Conservation (phyloP, 1,284 basidiomycete genomes). For the Vanrija sp. region DNA sequence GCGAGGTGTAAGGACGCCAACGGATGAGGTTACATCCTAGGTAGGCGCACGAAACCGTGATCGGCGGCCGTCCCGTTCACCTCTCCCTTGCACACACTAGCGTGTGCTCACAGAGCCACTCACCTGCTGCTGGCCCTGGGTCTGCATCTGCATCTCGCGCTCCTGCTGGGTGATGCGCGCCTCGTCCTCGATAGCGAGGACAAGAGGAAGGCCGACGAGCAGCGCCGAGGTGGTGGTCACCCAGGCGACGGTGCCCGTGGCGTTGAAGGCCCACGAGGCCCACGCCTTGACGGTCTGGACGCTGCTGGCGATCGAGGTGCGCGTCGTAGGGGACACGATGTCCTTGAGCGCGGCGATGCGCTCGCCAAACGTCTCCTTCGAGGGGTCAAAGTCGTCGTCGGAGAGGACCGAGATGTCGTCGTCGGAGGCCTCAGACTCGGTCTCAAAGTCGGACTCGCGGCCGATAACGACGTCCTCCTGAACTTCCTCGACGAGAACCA, state of each 20-base stretch:
- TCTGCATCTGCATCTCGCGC: constrained; percentile 88
- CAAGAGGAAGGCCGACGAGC: constrained; percentile 87
- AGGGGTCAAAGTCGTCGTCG: constrained; percentile 34
- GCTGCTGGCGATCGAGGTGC: constrained; percentile 65
- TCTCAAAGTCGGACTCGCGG: constrained; percentile 42
- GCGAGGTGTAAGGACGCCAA: neutral
- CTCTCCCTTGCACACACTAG: too few species aligned
- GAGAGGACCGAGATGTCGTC: constrained; percentile 28
- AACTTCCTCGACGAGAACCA: constrained; percentile 50
- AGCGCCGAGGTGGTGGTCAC: constrained; percentile 89
- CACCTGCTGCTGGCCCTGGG: constrained; percentile 85
- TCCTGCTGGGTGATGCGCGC: constrained; percentile 91
- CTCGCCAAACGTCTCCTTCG: constrained; percentile 75
- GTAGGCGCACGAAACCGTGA: neutral
- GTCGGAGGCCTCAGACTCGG: constrained; percentile 35
- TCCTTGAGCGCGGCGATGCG: constrained; percentile 88
- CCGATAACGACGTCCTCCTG: constrained; percentile 32
- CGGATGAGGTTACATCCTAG: neutral
- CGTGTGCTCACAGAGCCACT: constrained; percentile 29
- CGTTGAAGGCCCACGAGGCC: constrained; percentile 56
- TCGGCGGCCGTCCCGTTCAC: neutral
- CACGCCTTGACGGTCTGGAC: constrained; percentile 61
- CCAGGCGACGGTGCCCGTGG: constrained; percentile 86
- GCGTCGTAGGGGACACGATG: constrained; percentile 87
- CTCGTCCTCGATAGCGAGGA: constrained; percentile 92